phyloP scores from a whole-genome alignment of 345 rosid species.

The Bruguiera sexangula region DNA sequence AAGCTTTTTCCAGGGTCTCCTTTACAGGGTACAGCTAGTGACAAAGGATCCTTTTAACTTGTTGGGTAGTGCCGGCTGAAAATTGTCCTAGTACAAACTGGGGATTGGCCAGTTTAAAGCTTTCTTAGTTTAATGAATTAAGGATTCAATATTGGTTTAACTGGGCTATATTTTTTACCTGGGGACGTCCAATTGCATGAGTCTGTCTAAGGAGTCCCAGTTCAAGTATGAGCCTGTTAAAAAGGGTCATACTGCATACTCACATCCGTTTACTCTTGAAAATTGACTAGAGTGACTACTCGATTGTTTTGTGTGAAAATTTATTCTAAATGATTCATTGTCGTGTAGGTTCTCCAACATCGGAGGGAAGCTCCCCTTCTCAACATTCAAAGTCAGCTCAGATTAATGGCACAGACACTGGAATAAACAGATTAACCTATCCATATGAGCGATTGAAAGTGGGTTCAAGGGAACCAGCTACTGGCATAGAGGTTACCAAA shows the following conservation, averaged over 20 bases:
- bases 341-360: slow-evolving; percentile 38
- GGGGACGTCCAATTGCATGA: neutral
- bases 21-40: slow-evolving; percentile 36
- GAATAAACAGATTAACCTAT: slow-evolving; percentile 32
- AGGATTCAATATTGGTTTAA: neutral
- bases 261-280: too few species aligned
- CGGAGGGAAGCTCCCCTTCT: slow-evolving; percentile 16
- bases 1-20: slow-evolving; percentile 54
- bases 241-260: neutral
- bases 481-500: slow-evolving; percentile 52
- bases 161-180: too few species aligned
- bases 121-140: neutral
- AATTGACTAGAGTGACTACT: too few species aligned
- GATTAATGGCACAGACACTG: slow-evolving; percentile 21
- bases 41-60: slow-evolving; percentile 18
- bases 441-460: slow-evolving; percentile 52
- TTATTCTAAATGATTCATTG: neutral
- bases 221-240: neutral
- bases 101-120: neutral
- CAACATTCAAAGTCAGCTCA: slow-evolving; percentile 16
- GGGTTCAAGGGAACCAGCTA: slow-evolving; percentile 47
- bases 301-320: too few species aligned
- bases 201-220: neutral
- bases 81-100: too few species aligned
- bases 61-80: neutral